Base-by-base conservation (phyloP, 768 basidiomycete species). In the Macrocybe gigantea region DNA sequence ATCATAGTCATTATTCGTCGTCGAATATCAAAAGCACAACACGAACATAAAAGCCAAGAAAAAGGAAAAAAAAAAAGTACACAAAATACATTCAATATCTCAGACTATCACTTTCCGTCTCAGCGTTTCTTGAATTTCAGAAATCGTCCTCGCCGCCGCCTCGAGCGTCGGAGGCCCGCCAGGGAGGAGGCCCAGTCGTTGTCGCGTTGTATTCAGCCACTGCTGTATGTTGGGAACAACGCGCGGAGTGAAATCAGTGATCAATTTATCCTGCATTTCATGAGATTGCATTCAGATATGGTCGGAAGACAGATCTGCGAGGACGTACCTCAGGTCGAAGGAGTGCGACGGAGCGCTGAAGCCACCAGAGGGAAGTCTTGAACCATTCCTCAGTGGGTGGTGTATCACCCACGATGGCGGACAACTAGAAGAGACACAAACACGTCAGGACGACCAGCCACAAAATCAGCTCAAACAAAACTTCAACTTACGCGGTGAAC, bases 301-400 rank as follows among this genome's bases (percentile, higher is more conserved):
- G 32, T 48, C 41, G 40, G 11, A 5, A 46, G 11, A 40, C 13
- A 41, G 37, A 49, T 38, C 22, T 22, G 4, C 22, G 48, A 38
- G 41, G 29, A 69, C 75, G 29, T 61, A 85, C 86, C 57, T 82
- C 83, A 44, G 88, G 82, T 59, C 85, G 85, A 53, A 92, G 75
- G 32, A 83, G 72, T 10, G 77, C 70, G 6, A 86, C 72, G 34
- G 85, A 74, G 47, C 89, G 82, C 60, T 91, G 87, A 54, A 93
- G 68, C 89, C 89, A 93, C 88, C 90, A 91, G 48, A 92, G 67
- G 6, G 85, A 79, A 10, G 77, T 79, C 66, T 90, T 90, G 76
- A 90, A 91, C 5, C 77, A 65, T 56, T 92, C 90, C 51, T 93
- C 89, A 41, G 76, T 73, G 7, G 89, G 86, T 5, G 85, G 77